Conservation (phyloP, 306 rosid species). For the Inga laurina region DNA sequence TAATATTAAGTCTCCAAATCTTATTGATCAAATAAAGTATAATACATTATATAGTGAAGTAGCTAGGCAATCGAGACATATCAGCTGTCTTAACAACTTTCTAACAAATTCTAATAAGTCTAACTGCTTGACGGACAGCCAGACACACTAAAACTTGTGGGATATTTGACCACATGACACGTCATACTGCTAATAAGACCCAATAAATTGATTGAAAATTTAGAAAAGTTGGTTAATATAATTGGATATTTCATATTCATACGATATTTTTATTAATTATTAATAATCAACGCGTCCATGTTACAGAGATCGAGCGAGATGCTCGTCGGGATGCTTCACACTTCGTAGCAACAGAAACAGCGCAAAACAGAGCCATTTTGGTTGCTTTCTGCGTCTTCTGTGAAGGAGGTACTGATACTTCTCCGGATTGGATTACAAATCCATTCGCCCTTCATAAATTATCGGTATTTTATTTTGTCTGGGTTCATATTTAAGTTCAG, state of each 20-base stretch:
- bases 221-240: no score
- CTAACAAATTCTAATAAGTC: no score
- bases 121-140: no score
- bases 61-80: no score
- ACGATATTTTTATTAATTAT: not conserved
- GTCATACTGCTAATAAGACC: no score
- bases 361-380: not conserved
- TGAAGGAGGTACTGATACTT: not conserved
- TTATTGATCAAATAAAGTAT: no score
- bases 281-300: not conserved
- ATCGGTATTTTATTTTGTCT: not conserved
- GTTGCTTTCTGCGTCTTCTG: not conserved
- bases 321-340: not conserved
- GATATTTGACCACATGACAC: no score
- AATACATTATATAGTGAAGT: no score
- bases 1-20: no score
- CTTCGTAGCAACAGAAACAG: not conserved
- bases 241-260: not conserved
- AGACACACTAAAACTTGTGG: no score
- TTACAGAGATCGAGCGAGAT: not conserved
- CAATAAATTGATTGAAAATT: no score
- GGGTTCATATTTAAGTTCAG: not conserved
- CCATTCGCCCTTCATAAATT: not conserved
- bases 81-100: no score
- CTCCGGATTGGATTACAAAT: not conserved